Conservation (phyloP, 495 filamentous ascomycete species). For the Tuber aestivum region DNA sequence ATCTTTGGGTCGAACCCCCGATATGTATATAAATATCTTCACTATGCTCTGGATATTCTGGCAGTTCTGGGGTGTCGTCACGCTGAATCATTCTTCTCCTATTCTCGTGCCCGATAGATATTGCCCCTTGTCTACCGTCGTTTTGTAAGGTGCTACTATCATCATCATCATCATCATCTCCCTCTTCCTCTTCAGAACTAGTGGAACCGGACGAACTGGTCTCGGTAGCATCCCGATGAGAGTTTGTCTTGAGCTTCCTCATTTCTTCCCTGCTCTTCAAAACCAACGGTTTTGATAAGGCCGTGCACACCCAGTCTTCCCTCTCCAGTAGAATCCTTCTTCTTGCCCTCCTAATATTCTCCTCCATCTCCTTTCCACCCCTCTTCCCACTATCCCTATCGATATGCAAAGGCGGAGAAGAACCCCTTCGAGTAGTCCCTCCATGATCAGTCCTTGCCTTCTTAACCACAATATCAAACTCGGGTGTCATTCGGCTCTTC, state of each 20-base stretch:
- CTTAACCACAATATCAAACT: slow-evolving; percentile 22
- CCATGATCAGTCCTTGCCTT: background rate
- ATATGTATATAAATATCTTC: slow-evolving; percentile 29
- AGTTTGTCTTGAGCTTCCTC: background rate
- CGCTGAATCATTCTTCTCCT: background rate
- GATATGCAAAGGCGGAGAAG: background rate
- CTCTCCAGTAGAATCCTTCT: slow-evolving; percentile 26
- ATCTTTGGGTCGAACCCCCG: slow-evolving; percentile 25
- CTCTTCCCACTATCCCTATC: background rate
- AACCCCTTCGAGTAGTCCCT: background rate
- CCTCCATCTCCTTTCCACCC: background rate
- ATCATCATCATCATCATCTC: background rate
- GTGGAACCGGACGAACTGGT: background rate
- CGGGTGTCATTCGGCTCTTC: slow-evolving; percentile 7
- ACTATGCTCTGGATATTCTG: slow-evolving; percentile 12
- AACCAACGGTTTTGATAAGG: slow-evolving; percentile 22
- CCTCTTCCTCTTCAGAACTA: no score
- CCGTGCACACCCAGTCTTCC: slow-evolving; percentile 33
- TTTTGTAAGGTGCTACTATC: background rate
- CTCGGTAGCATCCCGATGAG: background rate
- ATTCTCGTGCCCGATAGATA: slow-evolving; percentile 1
- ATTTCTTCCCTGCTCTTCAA: slow-evolving; percentile 15
- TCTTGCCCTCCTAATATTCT: slow-evolving; percentile 13
- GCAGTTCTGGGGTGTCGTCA: background rate
- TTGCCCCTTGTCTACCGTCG: background rate